Evolutionary conservation across 768 basidiomycete species (phyloP).

Genomic region (Lyophyllum decastes): DNA sequence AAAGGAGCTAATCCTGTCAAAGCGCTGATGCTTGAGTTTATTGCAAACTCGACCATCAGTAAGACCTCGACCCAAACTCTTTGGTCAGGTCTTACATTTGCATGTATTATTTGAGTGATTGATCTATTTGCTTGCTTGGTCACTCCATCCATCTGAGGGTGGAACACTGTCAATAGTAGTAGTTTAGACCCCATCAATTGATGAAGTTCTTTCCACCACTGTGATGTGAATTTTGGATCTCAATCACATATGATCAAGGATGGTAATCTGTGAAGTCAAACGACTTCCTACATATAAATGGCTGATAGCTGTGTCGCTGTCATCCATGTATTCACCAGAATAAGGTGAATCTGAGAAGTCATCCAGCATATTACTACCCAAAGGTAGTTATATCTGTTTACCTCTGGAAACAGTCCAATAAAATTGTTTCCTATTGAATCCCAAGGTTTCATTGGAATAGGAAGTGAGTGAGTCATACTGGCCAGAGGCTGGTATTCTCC

Average conservation of each 20-base stretch:
- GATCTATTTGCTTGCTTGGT: neutral
- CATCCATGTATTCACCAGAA: constrained; percentile 26
- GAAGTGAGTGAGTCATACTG: constrained; percentile 31
- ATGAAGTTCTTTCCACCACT: constrained; percentile 32
- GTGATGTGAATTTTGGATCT: constrained; percentile 35
- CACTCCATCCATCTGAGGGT: too few relatives aligned
- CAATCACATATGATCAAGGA: constrained; percentile 31
- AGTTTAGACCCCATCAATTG: constrained; percentile 26
- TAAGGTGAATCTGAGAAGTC: constrained; percentile 33
- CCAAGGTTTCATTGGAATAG: too few relatives aligned
- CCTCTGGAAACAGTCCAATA: too few relatives aligned
- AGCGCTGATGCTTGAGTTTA: constrained; percentile 25
- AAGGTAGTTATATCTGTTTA: too few relatives aligned
- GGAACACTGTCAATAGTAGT: too few relatives aligned
- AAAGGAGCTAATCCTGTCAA: constrained; percentile 38
- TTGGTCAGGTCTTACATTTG: too few relatives aligned
- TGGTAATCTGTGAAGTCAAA: too few relatives aligned
- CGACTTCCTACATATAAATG: too few relatives aligned
- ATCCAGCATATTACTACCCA: too few relatives aligned
- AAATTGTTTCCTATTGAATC: too few relatives aligned
- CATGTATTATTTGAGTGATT: too few relatives aligned
- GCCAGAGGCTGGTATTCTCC: constrained; percentile 10
- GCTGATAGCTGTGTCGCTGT: constrained; percentile 12
- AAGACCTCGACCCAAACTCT: constrained; percentile 30
- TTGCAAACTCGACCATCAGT: constrained; percentile 38